phyloP scores from a whole-genome alignment of 176 grass and related monocot species.

The Pharus latifolius region DNA sequence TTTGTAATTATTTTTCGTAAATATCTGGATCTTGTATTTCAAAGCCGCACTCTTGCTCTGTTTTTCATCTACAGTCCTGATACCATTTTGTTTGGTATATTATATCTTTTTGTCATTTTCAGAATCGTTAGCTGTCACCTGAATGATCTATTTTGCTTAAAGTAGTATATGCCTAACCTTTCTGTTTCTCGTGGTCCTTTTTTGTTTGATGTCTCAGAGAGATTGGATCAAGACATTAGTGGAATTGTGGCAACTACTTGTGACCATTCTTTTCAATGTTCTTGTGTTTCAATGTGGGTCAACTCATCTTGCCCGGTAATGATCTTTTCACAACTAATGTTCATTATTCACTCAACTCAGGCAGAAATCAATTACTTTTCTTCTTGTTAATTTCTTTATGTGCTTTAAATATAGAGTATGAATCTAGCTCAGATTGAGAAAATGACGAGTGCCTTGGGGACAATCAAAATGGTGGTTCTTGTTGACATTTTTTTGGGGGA shows the following conservation, averaged over 20 bases:
- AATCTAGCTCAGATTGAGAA: no score
- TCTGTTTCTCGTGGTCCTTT: slow-evolving; percentile 1
- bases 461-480: no score
- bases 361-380: not conserved
- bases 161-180: not conserved
- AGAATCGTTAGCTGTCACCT: not conserved
- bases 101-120: not conserved
- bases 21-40: not conserved
- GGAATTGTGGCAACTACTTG: slow-evolving; percentile 92
- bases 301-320: slow-evolving; percentile 88
- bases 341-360: not conserved
- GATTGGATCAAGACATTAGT: slow-evolving; percentile 94
- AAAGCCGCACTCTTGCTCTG: not conserved
- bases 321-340: not conserved
- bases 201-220: slow-evolving; percentile 47
- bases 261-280: slow-evolving; percentile 93
- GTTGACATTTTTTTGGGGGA: no score
- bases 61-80: not conserved
- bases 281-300: slow-evolving; percentile 78
- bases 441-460: no score
- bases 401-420: no score
- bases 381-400: not conserved
- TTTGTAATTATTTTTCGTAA: not conserved
- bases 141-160: not conserved
- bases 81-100: not conserved